These are phyloP conservation scores for Lichtheimia ornata DNA, from an alignment of 371 early-diverging fungal species.

Conservation along the genomic window DNA sequence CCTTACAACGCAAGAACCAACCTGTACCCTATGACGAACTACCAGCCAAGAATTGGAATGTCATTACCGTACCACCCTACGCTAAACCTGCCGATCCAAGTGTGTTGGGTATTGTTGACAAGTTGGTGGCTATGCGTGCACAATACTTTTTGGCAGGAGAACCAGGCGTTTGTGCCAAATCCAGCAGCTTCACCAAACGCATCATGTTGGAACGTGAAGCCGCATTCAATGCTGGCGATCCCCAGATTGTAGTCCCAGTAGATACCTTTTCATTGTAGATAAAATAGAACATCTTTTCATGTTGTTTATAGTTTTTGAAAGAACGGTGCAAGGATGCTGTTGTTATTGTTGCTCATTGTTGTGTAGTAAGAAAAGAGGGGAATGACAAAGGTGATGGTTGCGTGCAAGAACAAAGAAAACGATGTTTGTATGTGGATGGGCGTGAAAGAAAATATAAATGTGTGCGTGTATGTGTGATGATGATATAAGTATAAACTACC, in stretches of 20 bases:
- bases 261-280: constrained; percentile 15
- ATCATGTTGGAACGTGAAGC: constrained; percentile 23
- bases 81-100: constrained; percentile 29
- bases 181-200: constrained; percentile 45
- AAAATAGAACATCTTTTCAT: not conserved
- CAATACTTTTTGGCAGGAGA: constrained; percentile 49
- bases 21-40: constrained; percentile 78
- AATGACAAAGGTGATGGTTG: too few species aligned
- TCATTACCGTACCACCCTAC: constrained; percentile 27
- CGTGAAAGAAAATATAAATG: not conserved
- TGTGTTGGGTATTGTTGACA: constrained; percentile 48
- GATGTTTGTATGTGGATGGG: too few species aligned
- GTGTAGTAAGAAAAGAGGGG: too few species aligned
- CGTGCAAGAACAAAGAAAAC: too few species aligned
- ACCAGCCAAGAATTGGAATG: constrained; percentile 66
- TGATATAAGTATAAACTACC: constrained; percentile 23
- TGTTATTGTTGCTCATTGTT: too few species aligned
- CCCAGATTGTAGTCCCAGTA: constrained; percentile 6
- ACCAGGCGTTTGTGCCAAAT: constrained; percentile 40
- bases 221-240: constrained; percentile 10
- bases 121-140: constrained; percentile 49
- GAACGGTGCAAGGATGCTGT: too few species aligned
- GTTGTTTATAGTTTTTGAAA: not conserved
- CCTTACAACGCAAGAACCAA: constrained; percentile 15
- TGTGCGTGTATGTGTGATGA: not conserved